A percentile compares a stretch with the other conserved stretches of the same genome.
Conservation (phyloP, 371 early-diverging fungal species). For the Haplosporangium sp. region DNA sequence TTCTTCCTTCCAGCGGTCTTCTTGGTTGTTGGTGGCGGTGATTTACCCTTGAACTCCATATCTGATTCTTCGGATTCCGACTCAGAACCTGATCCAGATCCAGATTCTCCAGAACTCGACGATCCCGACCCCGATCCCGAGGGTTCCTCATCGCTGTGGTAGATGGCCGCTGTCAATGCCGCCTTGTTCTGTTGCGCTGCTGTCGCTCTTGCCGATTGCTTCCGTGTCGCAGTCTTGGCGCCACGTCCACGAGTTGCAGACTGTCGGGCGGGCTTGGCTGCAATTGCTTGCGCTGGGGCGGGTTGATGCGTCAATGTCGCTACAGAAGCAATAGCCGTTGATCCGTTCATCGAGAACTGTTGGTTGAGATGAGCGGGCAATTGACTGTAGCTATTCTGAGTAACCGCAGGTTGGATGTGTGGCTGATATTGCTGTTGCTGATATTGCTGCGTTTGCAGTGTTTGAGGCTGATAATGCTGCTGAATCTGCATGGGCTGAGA, state of each 20-base stretch:
- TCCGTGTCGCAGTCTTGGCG: constrained; percentile 23
- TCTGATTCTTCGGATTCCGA: constrained; percentile 42
- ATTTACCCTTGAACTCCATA: constrained; percentile 34
- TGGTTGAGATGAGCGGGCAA: constrained; percentile 35
- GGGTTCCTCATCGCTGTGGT: constrained; percentile 11
- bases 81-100: constrained; percentile 19
- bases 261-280: constrained; percentile 28
- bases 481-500: constrained; percentile 38
- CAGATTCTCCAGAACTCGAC: constrained; percentile 17
- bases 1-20: constrained; percentile 24
- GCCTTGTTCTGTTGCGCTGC: constrained; percentile 29
- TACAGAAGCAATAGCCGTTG: constrained; percentile 41
- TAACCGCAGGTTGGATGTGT: constrained; percentile 24
- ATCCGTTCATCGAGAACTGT: constrained; percentile 47
- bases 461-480: constrained; percentile 20
- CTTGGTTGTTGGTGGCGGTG: constrained; percentile 28
- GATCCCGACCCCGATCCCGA: constrained; percentile 32
- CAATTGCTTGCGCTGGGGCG: constrained; percentile 11
- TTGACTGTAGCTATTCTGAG: constrained; percentile 26
- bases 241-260: constrained; percentile 26
- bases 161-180: background rate
- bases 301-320: constrained; percentile 15
- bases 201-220: constrained; percentile 22
- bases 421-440: constrained; percentile 18
- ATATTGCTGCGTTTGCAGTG: constrained; percentile 16